Conservation (phyloP, 2,329 filamentous ascomycete genomes). For the Cercospora canescens region DNA sequence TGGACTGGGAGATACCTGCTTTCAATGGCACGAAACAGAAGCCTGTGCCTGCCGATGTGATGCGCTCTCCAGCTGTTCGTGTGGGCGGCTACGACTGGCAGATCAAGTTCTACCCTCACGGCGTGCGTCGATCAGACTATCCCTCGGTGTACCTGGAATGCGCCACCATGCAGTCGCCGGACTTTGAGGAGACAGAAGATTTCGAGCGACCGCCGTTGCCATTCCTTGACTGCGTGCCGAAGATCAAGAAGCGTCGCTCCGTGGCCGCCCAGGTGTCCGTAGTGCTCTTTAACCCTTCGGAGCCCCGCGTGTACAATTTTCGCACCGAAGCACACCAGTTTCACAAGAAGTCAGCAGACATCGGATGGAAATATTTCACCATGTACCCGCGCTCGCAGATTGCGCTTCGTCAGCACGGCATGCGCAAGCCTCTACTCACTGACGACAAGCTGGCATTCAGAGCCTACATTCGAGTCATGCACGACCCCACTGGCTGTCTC, state of each 20-base stretch:
- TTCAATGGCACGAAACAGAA: constrained; percentile 62
- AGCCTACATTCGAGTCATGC: constrained; percentile 60
- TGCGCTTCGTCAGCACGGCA: constrained; percentile 55
- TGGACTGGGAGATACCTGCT: constrained; percentile 60
- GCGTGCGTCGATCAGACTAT: constrained; percentile 56
- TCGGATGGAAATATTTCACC: constrained; percentile 63
- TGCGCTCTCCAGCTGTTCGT: constrained; percentile 57
- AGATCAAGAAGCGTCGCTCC: constrained; percentile 42
- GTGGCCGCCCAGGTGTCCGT: constrained; percentile 62
- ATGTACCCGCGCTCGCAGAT: constrained; percentile 60
- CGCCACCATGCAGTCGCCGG: constrained; percentile 45
- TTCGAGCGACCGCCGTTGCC: constrained; percentile 33
- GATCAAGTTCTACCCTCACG: constrained; percentile 65
- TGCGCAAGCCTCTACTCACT: constrained; percentile 59
- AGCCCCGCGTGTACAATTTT: constrained; percentile 59
- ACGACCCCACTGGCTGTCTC: constrained; percentile 61
- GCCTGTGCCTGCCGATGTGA: constrained; percentile 59
- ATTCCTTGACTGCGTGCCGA: constrained; percentile 24
- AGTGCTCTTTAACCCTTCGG: constrained; percentile 63
- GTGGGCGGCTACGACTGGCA: constrained; percentile 65
- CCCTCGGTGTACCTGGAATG: constrained; percentile 64
- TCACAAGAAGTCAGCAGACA: constrained; percentile 58
- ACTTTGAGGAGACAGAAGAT: constrained; percentile 27
- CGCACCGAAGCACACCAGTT: constrained; percentile 61
- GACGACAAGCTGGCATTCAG: constrained; percentile 63